Base-by-base conservation (phyloP, 2,329 filamentous ascomycete species). In the Monilinia laxa region DNA sequence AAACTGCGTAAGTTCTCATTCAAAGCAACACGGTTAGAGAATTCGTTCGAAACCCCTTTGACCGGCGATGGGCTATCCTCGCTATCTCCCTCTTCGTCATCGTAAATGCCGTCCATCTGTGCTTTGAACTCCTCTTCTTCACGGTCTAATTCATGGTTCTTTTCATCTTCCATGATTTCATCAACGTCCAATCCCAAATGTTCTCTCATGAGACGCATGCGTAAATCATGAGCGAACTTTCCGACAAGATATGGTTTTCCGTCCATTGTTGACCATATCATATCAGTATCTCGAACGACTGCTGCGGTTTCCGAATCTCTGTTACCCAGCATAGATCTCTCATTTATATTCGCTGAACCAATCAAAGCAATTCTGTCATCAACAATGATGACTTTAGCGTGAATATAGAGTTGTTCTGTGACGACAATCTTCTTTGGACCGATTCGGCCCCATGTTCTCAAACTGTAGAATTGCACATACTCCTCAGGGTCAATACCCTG, bases 271-370 rank as follows among this genome's bases (percentile, higher is more conserved):
- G 93, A 97, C 83, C 87, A 89, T 67, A 97, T 86, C 87, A 97
- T 93, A 76, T 97, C 92, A 1, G 91, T 94, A 76, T 99, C 95
- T 64, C 94, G 87, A 53, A 99, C 91, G 54, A 98, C 85, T 9
- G 93, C 90, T 6, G 94, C 95, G 69, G 91, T 88, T 78, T 99
- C 95, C 0, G 94, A 97, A 78, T 99, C 95, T 74, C 95, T 87
- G 59, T 87, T 90, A 11, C 95, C 95, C 69, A 97, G 79, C 92
- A 98, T 93, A 9, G 94, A 98, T 56, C 95, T 88, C 78, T 99
- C 95, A 74, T 99, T 99, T 82, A 99, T 98, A 76, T 99, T 99
- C 64, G 95, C 95, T 56, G 94, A 98, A 23, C 95, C 95, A 73
- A 99, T 99, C 69, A 99, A 88, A 25, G 90, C 94, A 67, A 95